phyloP scores from a whole-genome alignment of 2,329 filamentous ascomycete species.

The Colletotrichum sp. region DNA sequence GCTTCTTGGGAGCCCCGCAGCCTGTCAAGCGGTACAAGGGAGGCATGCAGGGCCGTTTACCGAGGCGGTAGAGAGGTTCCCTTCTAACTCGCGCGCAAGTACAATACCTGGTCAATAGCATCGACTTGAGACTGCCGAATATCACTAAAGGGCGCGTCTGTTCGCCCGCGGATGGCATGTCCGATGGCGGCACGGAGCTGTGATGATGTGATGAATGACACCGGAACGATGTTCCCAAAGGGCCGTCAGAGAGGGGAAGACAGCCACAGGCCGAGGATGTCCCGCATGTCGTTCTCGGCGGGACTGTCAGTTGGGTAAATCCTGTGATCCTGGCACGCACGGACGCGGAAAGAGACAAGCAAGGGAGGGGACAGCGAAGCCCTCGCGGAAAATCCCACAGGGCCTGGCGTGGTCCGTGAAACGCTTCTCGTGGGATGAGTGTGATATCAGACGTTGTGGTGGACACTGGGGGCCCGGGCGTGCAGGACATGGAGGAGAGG shows the following conservation, averaged over 20 bases:
- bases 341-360: neutral
- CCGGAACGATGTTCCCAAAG: neutral
- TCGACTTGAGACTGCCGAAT: neutral
- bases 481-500: neutral
- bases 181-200: neutral
- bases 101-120: neutral
- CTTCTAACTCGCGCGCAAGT: neutral
- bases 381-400: neutral
- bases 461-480: neutral
- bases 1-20: neutral
- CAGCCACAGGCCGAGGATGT: neutral
- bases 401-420: neutral
- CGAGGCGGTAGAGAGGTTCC: neutral
- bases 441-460: neutral
- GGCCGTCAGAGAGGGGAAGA: neutral
- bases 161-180: neutral
- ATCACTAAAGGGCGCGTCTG: neutral
- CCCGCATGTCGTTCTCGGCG: neutral
- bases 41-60: neutral
- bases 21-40: neutral
- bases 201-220: neutral
- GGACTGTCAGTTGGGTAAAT: neutral
- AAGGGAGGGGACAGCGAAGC: neutral
- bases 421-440: neutral
- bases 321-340: neutral